Evolutionary conservation across 345 rosid species (phyloP).

Genomic region (Populus nigra): DNA sequence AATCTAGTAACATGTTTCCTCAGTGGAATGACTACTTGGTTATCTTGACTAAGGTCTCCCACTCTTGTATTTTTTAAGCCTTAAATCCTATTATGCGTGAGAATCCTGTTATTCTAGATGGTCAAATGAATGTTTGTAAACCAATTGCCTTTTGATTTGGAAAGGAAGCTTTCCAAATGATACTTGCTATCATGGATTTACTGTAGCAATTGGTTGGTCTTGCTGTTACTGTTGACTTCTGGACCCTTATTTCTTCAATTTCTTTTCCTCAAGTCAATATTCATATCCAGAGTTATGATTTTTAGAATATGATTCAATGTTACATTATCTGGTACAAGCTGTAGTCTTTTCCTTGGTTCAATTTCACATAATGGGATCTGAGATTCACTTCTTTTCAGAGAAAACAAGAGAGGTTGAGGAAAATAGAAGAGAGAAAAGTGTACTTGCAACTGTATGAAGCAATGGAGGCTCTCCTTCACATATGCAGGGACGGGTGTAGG

Average conservation of each 20-base stretch:
- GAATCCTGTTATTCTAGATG: not conserved
- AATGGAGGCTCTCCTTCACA: constrained; percentile 86
- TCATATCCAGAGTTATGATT: not conserved
- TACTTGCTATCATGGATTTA: not conserved
- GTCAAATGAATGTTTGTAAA: not conserved
- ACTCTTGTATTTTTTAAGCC: not conserved
- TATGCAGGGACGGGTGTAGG: constrained; percentile 79
- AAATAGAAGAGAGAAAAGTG: constrained; percentile 58
- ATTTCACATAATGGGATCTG: not conserved
- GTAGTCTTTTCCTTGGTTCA: not conserved
- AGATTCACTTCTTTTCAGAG: constrained; percentile 31
- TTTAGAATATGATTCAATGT: not conserved
- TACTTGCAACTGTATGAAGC: constrained; percentile 71
- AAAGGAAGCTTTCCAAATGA: not conserved
- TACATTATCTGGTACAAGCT: not conserved
- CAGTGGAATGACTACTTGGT: not conserved
- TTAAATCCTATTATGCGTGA: not conserved
- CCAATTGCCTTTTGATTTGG: not conserved
- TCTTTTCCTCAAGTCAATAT: not conserved
- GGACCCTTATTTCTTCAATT: not conserved
- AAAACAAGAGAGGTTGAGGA: constrained; percentile 53
- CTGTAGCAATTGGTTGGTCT: not conserved
- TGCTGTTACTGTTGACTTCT: not conserved
- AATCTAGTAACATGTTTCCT: not conserved
- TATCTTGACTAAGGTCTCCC: not conserved